These are phyloP conservation scores for Pseudocercospora macadamiae DNA, from an alignment of 2,329 filamentous ascomycete genomes.

Conservation along the genomic window DNA sequence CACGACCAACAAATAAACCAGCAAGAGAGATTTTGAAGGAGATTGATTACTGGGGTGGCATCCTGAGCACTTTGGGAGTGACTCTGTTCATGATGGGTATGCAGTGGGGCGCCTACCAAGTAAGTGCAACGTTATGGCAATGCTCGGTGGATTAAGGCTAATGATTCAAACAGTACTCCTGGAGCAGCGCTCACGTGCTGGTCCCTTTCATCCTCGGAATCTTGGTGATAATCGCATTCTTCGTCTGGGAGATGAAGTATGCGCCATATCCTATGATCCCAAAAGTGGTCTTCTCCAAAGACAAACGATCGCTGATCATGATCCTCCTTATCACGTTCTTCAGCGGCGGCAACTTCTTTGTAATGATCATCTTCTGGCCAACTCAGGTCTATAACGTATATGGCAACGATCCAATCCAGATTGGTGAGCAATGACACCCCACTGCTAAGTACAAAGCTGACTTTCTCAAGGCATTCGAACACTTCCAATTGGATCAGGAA, in stretches of 20 bases:
- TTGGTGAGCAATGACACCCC: too few relatives aligned
- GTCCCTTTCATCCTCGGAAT: conserved; percentile 39
- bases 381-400: conserved; percentile 68
- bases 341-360: conserved; percentile 45
- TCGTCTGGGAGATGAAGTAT: conserved; percentile 37
- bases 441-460: too few relatives aligned
- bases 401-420: conserved; percentile 60
- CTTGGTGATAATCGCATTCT: conserved; percentile 37
- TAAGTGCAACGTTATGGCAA: too few relatives aligned
- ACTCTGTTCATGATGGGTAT: conserved; percentile 55
- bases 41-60: conserved; percentile 57
- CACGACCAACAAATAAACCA: conserved; percentile 45
- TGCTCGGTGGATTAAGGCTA: too few relatives aligned
- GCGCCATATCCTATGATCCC: conserved; percentile 41
- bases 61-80: conserved; percentile 55
- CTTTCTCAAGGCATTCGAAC: too few relatives aligned
- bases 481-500: conserved; percentile 66
- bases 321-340: conserved; percentile 47
- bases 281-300: conserved; percentile 34
- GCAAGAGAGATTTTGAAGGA: conserved; percentile 47
- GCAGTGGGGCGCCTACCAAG: conserved; percentile 37
- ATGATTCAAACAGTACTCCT: conserved; percentile 26
- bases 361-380: conserved; percentile 61
- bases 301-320: conserved; percentile 40
- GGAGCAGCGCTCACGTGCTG: conserved; percentile 36